phyloP scores from a whole-genome alignment of 108 stramenopile genomes.

The Parietichytrium sp. region DNA sequence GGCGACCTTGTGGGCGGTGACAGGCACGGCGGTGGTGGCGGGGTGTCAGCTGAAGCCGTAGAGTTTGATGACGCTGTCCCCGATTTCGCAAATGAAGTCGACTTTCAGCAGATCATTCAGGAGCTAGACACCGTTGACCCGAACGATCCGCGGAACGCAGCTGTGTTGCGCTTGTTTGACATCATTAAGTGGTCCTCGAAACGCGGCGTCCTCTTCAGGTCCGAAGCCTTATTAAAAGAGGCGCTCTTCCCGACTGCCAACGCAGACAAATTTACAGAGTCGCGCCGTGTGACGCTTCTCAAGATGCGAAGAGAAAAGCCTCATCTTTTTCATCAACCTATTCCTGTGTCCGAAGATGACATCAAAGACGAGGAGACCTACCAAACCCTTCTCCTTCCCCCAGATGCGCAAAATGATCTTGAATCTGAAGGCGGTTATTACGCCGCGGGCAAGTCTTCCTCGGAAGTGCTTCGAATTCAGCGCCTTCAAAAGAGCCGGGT shows the following conservation, averaged over 20 bases:
- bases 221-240: neutral
- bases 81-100: conserved; percentile 22
- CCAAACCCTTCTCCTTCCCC: conserved; percentile 38
- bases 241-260: conserved; percentile 24
- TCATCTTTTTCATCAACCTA: conserved; percentile 17
- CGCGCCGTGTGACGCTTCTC: conserved; percentile 3
- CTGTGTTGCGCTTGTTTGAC: conserved; percentile 17
- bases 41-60: conserved; percentile 12
- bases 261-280: conserved; percentile 25
- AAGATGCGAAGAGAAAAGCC: conserved; percentile 34
- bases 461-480: conserved; percentile 3
- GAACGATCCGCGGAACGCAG: conserved; percentile 16
- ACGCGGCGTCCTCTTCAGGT: conserved; percentile 4
- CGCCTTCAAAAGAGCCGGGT: neutral
- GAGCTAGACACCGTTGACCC: conserved; percentile 7
- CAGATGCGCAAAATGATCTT: conserved; percentile 27
- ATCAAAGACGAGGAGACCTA: neutral
- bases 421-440: neutral
- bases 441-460: neutral
- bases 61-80: conserved; percentile 34
- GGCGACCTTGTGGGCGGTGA: conserved; percentile 19
- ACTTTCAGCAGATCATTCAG: conserved; percentile 27
- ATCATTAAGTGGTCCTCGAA: conserved; percentile 33
- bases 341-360: conserved; percentile 32
- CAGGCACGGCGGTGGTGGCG: neutral